These are phyloP conservation scores for Penicillium sclerotiorum DNA, from an alignment of 2,329 filamentous ascomycete species.

Conservation along the genomic window DNA sequence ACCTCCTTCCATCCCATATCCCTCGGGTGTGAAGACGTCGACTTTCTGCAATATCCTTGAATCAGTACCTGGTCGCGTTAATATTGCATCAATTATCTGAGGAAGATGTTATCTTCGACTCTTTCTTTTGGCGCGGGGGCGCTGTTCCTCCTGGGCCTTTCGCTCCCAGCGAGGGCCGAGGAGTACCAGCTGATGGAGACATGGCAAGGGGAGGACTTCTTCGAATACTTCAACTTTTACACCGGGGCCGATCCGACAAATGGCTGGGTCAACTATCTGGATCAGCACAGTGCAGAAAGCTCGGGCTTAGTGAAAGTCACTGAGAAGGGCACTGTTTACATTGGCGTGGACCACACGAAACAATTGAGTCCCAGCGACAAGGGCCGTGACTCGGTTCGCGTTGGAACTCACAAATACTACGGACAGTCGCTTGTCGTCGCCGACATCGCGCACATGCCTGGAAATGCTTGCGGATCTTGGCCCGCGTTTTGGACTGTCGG, in stretches of 20 bases:
- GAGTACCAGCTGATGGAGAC: conserved; percentile 45
- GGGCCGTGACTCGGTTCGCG: conserved; percentile 49
- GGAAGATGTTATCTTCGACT: conserved; percentile 32
- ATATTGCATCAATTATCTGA: not conserved
- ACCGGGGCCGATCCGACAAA: conserved; percentile 51
- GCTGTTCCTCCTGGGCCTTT: conserved; percentile 32
- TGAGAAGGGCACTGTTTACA: conserved; percentile 41
- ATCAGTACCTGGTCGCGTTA: not conserved
- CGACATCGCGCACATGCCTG: conserved; percentile 53
- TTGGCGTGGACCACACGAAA: conserved; percentile 49
- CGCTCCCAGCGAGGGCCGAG: conserved; percentile 23
- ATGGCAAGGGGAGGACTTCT: conserved; percentile 52
- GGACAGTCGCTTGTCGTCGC: conserved; percentile 51
- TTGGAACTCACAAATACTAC: conserved; percentile 48
- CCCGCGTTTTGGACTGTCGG: conserved; percentile 53
- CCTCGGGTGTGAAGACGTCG: not conserved
- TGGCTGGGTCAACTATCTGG: conserved; percentile 55
- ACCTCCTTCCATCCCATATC: conserved; percentile 8
- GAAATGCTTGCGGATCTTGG: conserved; percentile 54
- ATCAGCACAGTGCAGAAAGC: conserved; percentile 42
- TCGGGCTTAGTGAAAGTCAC: conserved; percentile 41
- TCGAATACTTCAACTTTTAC: conserved; percentile 54
- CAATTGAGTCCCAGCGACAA: conserved; percentile 37
- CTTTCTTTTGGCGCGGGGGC: conserved; percentile 34
- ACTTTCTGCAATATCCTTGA: not conserved